Evolutionary conservation across 768 basidiomycete genomes (phyloP).

Genomic region (Mycena chlorophos): DNA sequence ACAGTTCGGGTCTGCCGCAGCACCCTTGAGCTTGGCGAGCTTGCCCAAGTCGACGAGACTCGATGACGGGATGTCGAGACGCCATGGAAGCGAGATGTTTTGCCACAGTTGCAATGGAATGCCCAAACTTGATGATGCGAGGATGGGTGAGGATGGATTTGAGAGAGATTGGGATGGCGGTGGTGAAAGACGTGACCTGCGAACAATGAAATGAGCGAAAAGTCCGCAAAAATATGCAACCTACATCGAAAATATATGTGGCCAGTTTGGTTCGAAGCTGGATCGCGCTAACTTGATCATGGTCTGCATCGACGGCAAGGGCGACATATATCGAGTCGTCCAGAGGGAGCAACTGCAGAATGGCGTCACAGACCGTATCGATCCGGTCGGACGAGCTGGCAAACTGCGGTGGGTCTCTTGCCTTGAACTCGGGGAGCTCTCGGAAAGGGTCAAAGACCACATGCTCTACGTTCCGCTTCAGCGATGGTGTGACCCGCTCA

Average conservation of each 20-base stretch:
- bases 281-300: background rate
- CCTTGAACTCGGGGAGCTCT: constrained; percentile 7
- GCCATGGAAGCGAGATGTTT: background rate
- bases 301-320: background rate
- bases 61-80: background rate
- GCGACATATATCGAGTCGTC: constrained; percentile 1
- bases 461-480: constrained; percentile 14
- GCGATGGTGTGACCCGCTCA: constrained; percentile 11
- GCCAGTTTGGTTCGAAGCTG: background rate
- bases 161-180: background rate
- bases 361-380: constrained; percentile 1
- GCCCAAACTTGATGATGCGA: background rate
- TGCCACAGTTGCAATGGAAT: background rate
- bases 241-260: constrained; percentile 5
- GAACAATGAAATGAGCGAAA: too few relatives aligned
- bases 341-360: constrained; percentile 2
- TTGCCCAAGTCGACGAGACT: background rate
- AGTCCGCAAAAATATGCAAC: too few relatives aligned
- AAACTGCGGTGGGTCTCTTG: background rate
- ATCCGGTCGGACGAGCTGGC: constrained; percentile 1
- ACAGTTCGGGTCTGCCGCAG: background rate
- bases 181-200: too few relatives aligned
- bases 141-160: background rate
- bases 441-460: constrained; percentile 14
- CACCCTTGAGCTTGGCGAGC: background rate